Evolutionary conservation across 192 early-diverging fungal species (phyloP).

Genomic region (Gorgonomyces haynaldii): DNA sequence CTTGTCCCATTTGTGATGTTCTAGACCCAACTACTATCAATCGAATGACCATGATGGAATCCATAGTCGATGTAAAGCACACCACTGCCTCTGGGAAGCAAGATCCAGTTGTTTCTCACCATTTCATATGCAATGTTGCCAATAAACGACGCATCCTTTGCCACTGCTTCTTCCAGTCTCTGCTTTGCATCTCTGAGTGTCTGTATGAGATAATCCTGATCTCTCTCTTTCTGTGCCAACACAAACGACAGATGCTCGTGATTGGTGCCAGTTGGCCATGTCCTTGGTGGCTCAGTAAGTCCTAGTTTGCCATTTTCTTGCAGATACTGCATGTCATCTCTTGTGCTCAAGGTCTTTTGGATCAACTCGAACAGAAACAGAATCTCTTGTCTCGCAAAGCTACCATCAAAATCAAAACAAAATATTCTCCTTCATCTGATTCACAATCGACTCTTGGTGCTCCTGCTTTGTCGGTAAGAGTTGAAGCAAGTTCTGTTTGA

Average conservation of each 20-base stretch:
- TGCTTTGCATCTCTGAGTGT: too few relatives aligned
- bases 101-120: slow-evolving; percentile 1
- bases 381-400: slow-evolving; percentile 6
- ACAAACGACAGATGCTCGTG: not conserved
- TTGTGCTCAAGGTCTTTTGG: not conserved
- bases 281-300: not conserved
- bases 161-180: not conserved
- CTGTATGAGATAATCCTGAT: not conserved
- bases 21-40: not conserved
- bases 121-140: not conserved
- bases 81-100: not conserved
- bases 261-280: too few relatives aligned
- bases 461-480: too few relatives aligned
- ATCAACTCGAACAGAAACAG: not conserved
- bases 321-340: not conserved
- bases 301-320: too few relatives aligned
- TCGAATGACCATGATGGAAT: not conserved
- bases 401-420: slow-evolving; percentile 1
- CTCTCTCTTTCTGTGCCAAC: not conserved
- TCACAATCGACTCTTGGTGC: too few relatives aligned
- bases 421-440: slow-evolving; percentile 5
- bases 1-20: not conserved
- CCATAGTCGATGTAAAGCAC: slow-evolving; percentile 4
- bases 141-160: not conserved
- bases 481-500: too few relatives aligned